Conservation (phyloP, 208 protist species). For the Novymonas esmeraldas region DNA sequence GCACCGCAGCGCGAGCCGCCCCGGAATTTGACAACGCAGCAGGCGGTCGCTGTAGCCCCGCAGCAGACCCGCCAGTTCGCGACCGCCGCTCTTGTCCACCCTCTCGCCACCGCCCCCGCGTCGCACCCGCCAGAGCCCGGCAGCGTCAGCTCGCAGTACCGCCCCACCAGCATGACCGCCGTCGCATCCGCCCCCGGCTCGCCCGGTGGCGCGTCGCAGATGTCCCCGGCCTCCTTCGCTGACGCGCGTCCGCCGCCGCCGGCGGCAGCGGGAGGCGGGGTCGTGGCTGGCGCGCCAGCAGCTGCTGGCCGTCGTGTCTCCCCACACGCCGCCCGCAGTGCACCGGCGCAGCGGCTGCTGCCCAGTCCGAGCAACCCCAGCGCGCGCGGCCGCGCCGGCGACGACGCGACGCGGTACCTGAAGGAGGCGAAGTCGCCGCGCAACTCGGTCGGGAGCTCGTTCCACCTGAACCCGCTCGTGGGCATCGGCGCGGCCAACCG, state of each 20-base stretch:
- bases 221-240: not conserved
- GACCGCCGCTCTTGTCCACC: not conserved
- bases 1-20: not conserved
- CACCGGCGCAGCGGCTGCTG: not conserved
- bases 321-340: not conserved
- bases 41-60: not conserved
- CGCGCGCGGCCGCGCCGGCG: not conserved
- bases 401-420: slow-evolving; percentile 1
- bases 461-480: slow-evolving; percentile 38
- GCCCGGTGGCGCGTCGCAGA: no score
- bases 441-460: slow-evolving; percentile 21
- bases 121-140: not conserved
- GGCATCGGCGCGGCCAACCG: slow-evolving; percentile 2
- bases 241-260: no score
- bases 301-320: not conserved
- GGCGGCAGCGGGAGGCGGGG: no score
- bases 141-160: slow-evolving; percentile 6
- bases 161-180: not conserved
- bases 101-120: not conserved
- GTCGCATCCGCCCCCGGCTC: not conserved
- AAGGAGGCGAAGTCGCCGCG: slow-evolving; percentile 21
- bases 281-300: no score
- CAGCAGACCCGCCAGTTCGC: not conserved
- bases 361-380: not conserved
- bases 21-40: not conserved